Percentiles rank a stretch among this genome's conserved stretches.
phyloP scores from a whole-genome alignment of 768 basidiomycete species.

The Kwoniella dejecticola region DNA sequence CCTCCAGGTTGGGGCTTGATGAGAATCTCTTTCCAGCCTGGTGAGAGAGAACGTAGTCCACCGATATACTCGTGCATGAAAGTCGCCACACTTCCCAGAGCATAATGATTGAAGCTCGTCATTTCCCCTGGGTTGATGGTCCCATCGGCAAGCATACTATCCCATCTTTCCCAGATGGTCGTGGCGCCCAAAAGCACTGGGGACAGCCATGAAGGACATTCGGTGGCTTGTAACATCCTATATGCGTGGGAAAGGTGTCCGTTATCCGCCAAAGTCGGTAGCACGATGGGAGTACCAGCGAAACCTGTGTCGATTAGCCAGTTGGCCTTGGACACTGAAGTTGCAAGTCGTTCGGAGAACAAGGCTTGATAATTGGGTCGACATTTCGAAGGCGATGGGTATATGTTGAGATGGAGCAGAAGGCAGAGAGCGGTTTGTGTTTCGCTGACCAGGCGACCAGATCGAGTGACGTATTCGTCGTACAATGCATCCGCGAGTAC shows the following conservation, averaged over 20 bases:
- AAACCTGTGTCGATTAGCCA: conserved; percentile 48
- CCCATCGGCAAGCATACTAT: conserved; percentile 45
- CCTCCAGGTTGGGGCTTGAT: conserved; percentile 45
- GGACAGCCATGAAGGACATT: conserved; percentile 41
- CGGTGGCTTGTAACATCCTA: conserved; percentile 43
- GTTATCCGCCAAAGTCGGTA: conserved; percentile 34
- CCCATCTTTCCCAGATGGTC: conserved; percentile 51
- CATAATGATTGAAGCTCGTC: conserved; percentile 53
- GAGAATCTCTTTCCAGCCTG: conserved; percentile 37
- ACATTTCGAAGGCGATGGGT: conserved; percentile 9
- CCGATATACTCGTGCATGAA: conserved; percentile 42
- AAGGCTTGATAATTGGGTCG: conserved; percentile 1
- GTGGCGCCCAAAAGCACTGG: conserved; percentile 35
- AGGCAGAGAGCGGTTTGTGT: conserved; percentile 36
- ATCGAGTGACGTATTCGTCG: conserved; percentile 38
- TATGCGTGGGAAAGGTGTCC: conserved; percentile 45
- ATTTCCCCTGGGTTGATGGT: conserved; percentile 50
- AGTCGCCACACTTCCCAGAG: conserved; percentile 38
- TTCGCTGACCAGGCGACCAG: conserved; percentile 39
- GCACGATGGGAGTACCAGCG: conserved; percentile 51
- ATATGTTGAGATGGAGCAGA: conserved; percentile 33
- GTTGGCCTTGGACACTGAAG: conserved; percentile 19
- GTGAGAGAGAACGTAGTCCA: conserved; percentile 26
- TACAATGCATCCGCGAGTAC: conserved; percentile 32
- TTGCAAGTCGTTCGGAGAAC: conserved; percentile 19